Evolutionary conservation across 176 grass and related monocot genomes (phyloP).

Genomic region (Tillandsia fasciculata): DNA sequence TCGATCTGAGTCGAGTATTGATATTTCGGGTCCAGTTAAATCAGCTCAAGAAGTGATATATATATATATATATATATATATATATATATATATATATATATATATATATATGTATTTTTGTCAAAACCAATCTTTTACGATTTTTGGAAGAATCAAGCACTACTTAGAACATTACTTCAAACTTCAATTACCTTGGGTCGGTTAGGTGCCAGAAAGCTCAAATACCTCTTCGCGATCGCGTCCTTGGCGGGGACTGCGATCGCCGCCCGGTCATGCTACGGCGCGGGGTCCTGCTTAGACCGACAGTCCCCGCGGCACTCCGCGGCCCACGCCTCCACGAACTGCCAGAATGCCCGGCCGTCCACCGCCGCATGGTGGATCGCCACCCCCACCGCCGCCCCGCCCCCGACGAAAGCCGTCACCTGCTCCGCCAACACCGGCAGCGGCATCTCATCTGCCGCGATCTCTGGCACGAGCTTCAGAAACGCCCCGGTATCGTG

Average conservation of each 20-base stretch:
- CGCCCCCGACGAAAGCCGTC: slow-evolving; percentile 10
- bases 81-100: too few species aligned
- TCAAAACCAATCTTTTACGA: too few species aligned
- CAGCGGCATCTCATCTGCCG: slow-evolving; percentile 1
- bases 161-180: too few species aligned
- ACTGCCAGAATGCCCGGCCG: slow-evolving; percentile 27
- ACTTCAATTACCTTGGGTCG: slow-evolving; percentile 19
- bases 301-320: slow-evolving; percentile 2
- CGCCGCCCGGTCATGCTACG: slow-evolving; percentile 10
- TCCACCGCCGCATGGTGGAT: slow-evolving; percentile 43
- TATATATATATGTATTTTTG: too few species aligned
- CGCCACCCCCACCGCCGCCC: slow-evolving; percentile 26
- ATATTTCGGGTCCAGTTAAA: too few species aligned
- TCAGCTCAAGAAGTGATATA: too few species aligned
- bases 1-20: too few species aligned
- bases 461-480: slow-evolving; percentile 13
- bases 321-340: slow-evolving; percentile 29
- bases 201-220: slow-evolving; percentile 23
- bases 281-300: background rate
- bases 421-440: slow-evolving; percentile 36
- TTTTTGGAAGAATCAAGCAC: too few species aligned
- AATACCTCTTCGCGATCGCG: slow-evolving; percentile 7
- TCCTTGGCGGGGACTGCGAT: slow-evolving; percentile 7
- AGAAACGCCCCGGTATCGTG: slow-evolving; percentile 26
- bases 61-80: too few species aligned